phyloP scores from a whole-genome alignment of 75 land plant genomes.

The Pinus albicaulis region DNA sequence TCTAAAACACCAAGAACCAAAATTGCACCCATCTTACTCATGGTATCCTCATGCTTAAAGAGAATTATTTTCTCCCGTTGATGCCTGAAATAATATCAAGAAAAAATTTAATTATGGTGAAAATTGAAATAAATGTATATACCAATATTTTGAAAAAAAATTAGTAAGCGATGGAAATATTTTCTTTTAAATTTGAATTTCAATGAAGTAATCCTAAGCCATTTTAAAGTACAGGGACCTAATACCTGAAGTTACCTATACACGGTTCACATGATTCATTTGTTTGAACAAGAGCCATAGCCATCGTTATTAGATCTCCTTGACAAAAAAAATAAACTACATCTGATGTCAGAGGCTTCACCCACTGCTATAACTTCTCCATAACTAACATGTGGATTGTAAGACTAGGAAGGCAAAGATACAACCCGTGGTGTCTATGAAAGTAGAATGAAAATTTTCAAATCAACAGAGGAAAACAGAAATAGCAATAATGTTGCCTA shows the following conservation, averaged over 20 bases:
- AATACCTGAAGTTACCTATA: constrained; percentile 31
- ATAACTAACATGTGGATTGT: constrained; percentile 47
- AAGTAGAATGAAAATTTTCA: neutral
- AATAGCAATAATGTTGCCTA: too few relatives aligned
- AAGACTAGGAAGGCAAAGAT: constrained; percentile 43
- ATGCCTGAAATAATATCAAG: constrained; percentile 15
- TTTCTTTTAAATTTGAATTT: too few relatives aligned
- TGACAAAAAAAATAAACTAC: constrained; percentile 50
- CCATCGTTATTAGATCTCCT: neutral
- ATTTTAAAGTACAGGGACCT: too few relatives aligned
- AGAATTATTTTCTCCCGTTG: constrained; percentile 46
- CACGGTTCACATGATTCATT: constrained; percentile 37
- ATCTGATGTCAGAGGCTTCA: constrained; percentile 47
- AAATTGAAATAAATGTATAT: neutral
- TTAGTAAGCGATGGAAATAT: too few relatives aligned
- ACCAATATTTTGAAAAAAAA: too few relatives aligned
- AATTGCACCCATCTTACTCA: constrained; percentile 60
- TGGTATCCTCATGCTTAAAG: constrained; percentile 55
- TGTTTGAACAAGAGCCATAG: constrained; percentile 37
- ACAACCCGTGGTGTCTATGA: constrained; percentile 7
- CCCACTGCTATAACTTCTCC: constrained; percentile 42
- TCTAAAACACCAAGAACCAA: constrained; percentile 43
- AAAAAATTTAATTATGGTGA: neutral
- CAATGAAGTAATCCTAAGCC: too few relatives aligned
- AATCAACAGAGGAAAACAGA: neutral